Base-by-base conservation (phyloP, 2,329 filamentous ascomycete species). In the Talaromyces sp. region DNA sequence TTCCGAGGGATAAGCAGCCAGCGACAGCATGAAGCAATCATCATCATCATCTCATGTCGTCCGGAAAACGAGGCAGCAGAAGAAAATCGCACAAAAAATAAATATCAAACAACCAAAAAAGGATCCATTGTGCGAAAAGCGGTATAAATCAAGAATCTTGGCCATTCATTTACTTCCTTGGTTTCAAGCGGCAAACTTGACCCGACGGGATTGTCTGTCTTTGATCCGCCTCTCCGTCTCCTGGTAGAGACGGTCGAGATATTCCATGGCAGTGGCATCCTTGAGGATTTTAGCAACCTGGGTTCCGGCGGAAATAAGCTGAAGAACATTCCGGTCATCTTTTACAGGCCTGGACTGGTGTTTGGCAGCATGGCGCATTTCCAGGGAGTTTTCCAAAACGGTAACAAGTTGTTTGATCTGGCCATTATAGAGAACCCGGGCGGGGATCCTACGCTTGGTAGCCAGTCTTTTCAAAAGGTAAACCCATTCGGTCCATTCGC, bases 321-420 rank as follows among this genome's bases (percentile, higher is more conserved):
- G 91, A 62, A 96, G 81, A 64, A 96, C 90, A 74, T 95, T 93
- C 67, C 91, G 84, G 77, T 96, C 91, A 78, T 96, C 91, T 79
- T 93, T 95, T 65, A 93, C 82, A 21, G 90, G 89, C 63, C 91
- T 85, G 65, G 87, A 89, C 76, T 93, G 89, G 76, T 93, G 89
- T 75, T 91, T 92, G 55, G 90, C 89, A 62, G 89, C 89, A 74
- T 93, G 90, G 64, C 90, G 84, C 89, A 93, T 93, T 78, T 93
- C 90, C 69, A 96, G 80, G 54, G 89, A 93, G 76, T 95, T 96
- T 72, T 96, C 91, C 68, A 96, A 78, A 31, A 95, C 89, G 49
- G 91, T 95, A 65, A 95, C 89, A 75, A 96, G 87, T 75, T 95
- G 90, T 78, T 93, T 95, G 77, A 96, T 96, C 77, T 96, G 91